A percentile compares a stretch with the other conserved stretches of the same genome.
These are phyloP conservation scores for Cadophora malorum DNA, from an alignment of 2,329 filamentous ascomycete genomes.

Conservation along the genomic window DNA sequence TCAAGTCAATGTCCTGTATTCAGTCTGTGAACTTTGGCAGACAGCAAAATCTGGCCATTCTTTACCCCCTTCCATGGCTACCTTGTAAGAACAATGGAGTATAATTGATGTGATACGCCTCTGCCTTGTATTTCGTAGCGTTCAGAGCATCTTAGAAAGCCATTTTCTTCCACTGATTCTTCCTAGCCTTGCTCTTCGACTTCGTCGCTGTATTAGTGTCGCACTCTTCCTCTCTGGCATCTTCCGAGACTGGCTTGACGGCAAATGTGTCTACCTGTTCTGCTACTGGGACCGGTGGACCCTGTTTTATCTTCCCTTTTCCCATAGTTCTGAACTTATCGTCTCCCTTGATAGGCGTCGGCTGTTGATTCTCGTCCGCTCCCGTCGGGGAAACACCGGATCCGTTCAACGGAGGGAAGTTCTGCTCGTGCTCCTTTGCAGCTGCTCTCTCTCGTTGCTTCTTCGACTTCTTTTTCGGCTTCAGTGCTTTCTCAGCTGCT, in stretches of 20 bases:
- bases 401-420: background rate
- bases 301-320: no score
- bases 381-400: background rate
- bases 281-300: no score
- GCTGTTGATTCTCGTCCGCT: background rate
- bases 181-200: background rate
- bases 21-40: no score
- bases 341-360: no score
- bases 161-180: conserved; percentile 15
- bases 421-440: background rate
- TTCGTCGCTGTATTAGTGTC: background rate
- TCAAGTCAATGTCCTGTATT: no score
- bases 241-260: background rate
- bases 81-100: no score
- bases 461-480: background rate
- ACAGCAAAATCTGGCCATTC: no score
- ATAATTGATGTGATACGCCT: no score
- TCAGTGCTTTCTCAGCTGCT: background rate
- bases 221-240: background rate
- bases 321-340: no score
- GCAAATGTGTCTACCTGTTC: background rate
- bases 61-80: no score
- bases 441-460: conserved; percentile 3
- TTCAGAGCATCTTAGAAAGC: background rate
- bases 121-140: no score